Base-by-base conservation (phyloP, 768 basidiomycete genomes). In the Boletus coccyginus region DNA sequence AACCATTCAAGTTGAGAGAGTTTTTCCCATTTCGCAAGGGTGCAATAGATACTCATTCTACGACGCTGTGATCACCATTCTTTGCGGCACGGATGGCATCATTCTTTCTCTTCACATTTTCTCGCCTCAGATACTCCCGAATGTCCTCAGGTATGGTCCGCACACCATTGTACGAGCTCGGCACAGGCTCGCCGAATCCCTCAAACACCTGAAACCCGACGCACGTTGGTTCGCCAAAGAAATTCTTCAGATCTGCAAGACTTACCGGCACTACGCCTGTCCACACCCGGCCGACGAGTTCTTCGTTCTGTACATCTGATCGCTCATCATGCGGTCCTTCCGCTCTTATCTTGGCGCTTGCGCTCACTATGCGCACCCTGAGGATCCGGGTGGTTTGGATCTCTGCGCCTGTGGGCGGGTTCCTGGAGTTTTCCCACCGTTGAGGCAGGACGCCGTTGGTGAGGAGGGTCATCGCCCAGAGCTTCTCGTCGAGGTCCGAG, bases 41-140 rank as follows among this genome's bases (percentile, higher is more conserved):
- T 6, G 27, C 35, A 19, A 21, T 12, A 41, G 9, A 33, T 21
- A 5, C 24, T 13, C 47, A 52, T 33, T 52, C 41, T 39, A 50
- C 50, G 17, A 46, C 11, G 19, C n/a, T 10, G 7, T 52, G 31
- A 82, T 59, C 81, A 78, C 60, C 68, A 78, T 39, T 57, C 33
- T 57, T 67, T 7, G 66, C 63, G 6, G 55, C 66, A 33, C 41
- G 53, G 46, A 57, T 53, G 14, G 66, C 66, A 17, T 59, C 46
- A n/a, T 59, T 67, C 59, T 68, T 67, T 44, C 63, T 60, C 47
- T 40, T 68, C 48, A 58, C 36, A 31, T 67, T 67, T 39, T 68
- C 61, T 38, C 10, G 56, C 40, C 64, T 63, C 27, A 68, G 11
- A n/a, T 66, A 48, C 29, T 59, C 63, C 43, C 66, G 53, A 7